phyloP scores from a whole-genome alignment of 2,329 filamentous ascomycete genomes.

The Penicillium nordicum region DNA sequence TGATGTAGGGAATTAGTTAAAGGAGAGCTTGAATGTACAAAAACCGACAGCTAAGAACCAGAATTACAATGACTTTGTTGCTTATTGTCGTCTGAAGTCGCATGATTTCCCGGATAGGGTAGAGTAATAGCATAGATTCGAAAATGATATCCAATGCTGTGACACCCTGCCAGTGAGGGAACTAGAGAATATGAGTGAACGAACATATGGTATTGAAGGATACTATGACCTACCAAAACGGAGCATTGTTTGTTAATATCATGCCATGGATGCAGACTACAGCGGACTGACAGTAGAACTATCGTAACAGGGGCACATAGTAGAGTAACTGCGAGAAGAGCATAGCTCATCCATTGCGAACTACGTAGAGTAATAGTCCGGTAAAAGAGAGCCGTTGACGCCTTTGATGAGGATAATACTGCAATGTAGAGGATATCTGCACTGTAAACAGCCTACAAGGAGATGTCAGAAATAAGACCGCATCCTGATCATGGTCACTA shows the following conservation, averaged over 20 bases:
- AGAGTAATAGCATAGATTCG: conserved; percentile 38
- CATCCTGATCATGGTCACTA: not conserved
- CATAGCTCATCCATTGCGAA: conserved; percentile 11
- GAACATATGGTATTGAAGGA: not conserved
- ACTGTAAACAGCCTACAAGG: conserved; percentile 34
- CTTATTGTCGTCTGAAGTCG: conserved; percentile 37
- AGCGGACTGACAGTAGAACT: conserved; percentile 39
- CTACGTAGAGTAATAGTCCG: conserved; percentile 16
- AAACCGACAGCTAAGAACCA: conserved; percentile 43
- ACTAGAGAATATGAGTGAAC: conserved; percentile 19
- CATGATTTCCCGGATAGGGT: conserved; percentile 38
- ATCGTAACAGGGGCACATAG: conserved; percentile 36
- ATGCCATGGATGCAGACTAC: conserved; percentile 35
- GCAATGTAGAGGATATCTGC: conserved; percentile 43
- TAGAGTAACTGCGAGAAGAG: conserved; percentile 29
- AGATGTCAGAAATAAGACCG: not conserved
- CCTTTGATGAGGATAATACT: conserved; percentile 43
- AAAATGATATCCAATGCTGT: conserved; percentile 41
- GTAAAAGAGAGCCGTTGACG: conserved; percentile 38
- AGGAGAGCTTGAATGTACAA: conserved; percentile 28
- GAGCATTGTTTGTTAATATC: conserved; percentile 30
- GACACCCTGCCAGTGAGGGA: conserved; percentile 40
- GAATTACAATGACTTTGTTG: conserved; percentile 41
- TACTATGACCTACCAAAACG: conserved; percentile 28
- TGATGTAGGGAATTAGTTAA: too few relatives aligned